Evolutionary conservation across 345 rosid species (phyloP), one percentile per base, ranked within the genome.

Genomic region (Gynandropsis gynandra): DNA sequence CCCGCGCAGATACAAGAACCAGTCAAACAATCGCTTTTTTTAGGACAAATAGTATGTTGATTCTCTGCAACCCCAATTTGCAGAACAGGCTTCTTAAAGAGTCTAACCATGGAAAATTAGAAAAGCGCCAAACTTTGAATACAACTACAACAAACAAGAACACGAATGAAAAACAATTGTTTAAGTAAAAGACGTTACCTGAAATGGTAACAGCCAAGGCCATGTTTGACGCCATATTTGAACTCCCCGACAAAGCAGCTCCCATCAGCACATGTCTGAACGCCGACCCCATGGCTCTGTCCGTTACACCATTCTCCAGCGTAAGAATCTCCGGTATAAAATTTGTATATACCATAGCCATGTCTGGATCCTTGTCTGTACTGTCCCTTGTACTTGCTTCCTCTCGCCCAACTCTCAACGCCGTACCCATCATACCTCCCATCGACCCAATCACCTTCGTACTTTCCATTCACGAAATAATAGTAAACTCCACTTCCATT

Each of bases 331-430:
- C 93, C 89, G 0, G 89, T 83, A 54, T 71, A 87, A 49, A 87
- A 87, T 65, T 71, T 75, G 49, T 83, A 83, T 49, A 72, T 79
- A 1, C 93, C 87, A 69, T 47, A 66, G 0, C 89, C 96, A 62
- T 81, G 87, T 51, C 94, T 78, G 45, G 80, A 57, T 13, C 96
- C 93, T 56, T 73, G 75, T 32, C 80, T 67, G 56, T 83, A 80
- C 46, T 87, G 89, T 21, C 94, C 94, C 47, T 80, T 76, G 42
- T 80, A 87, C 50, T 81, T 75, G 54, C 96, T 84, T 60, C 96
- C 94, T 64, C 80, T 70, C 4, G 80, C 85, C 96, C 96, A 87
- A 32, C 84, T 87, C 77, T 83, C 96, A 16, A 81, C 79, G 10
- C 89, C 96, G 20, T 54, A 76, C 14, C 96, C 96, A 50, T 83